Evolutionary conservation across 2,329 filamentous ascomycete species (phyloP).

Genomic region (Xylariaceae sp.): DNA sequence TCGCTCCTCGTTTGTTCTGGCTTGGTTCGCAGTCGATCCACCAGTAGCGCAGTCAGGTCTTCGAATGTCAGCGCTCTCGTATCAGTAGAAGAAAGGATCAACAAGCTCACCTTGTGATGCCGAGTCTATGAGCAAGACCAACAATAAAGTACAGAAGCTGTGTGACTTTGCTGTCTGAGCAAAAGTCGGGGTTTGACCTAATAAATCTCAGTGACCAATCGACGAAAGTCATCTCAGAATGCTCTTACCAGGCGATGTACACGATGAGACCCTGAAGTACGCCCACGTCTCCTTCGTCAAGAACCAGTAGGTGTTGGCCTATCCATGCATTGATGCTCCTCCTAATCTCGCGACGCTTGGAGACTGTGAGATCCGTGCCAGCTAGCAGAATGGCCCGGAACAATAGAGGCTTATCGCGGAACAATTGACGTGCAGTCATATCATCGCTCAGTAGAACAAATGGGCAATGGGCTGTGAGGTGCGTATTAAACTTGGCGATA

Average conservation of each 20-base stretch:
- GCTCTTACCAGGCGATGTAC: conserved; percentile 43
- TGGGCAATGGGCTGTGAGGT: conserved; percentile 37
- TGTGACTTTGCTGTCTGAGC: conserved; percentile 35
- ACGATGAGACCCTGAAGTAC: conserved; percentile 47
- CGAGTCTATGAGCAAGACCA: conserved; percentile 41
- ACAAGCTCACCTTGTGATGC: conserved; percentile 30
- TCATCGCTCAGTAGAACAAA: conserved; percentile 35
- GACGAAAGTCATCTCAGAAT: too few relatives aligned
- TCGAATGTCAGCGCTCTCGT: conserved; percentile 14
- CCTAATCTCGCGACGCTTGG: conserved; percentile 39
- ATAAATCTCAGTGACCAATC: background rate
- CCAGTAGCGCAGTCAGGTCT: conserved; percentile 15
- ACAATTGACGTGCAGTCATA: conserved; percentile 30
- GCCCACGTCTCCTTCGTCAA: conserved; percentile 41
- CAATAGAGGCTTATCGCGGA: conserved; percentile 37
- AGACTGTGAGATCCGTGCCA: conserved; percentile 30
- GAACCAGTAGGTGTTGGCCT: conserved; percentile 40
- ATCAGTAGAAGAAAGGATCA: conserved; percentile 16
- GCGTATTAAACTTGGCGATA: conserved; percentile 33
- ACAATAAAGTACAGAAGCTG: conserved; percentile 40
- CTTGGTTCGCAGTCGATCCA: conserved; percentile 18
- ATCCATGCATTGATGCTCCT: conserved; percentile 42
- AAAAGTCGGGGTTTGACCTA: conserved; percentile 37
- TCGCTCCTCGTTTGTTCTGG: conserved; percentile 37
- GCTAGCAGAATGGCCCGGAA: conserved; percentile 40